Base-by-base conservation (phyloP, 306 rosid species). In the Abrus precatorius region DNA sequence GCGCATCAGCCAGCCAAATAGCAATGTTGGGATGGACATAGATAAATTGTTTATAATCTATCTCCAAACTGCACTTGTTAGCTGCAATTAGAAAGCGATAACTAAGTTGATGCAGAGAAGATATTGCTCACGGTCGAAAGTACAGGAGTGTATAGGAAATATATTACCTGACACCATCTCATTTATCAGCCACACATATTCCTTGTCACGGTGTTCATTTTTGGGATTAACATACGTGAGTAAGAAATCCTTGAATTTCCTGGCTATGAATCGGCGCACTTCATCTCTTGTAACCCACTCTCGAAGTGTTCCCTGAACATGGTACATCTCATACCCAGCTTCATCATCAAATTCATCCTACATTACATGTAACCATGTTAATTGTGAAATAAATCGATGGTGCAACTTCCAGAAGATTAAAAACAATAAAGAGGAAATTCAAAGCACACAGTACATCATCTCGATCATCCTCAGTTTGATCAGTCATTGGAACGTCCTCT, bases 1-100 rank as follows among this genome's bases (percentile, higher is more conserved):
- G 99, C 2, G 99, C 99, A 84, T 95, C 99, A 54, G 99, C 99
- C 80, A 95, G 85, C 99, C 99, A 95, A 76, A 95, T 95, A 81
- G 99, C 99, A 82, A 95, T 95, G 86, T 95, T 95, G 82, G 99
- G 99, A 82, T 93, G 99, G 41, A 92, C 90, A 74, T 89, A 92
- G 76, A 95, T 95, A 83, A 95, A 95, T 80, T 93, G 94, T 74
- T 93, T 95, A 88, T 95, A 95, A 83, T 95, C 98, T 72, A 95
- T 92, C 89, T 95, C 99, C 91, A 95, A 86, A 75, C 99, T 93
- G 75, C 98, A 91, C 88, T 85, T 93, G 49, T 92, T 91, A 63
- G 92, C 99, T 95, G 88, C 93, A 91, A 85, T 75, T 11, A 40
- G 56, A 56, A 38, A 43, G 53, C 27, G 32, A 48, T 11, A 49